phyloP scores from a whole-genome alignment of 2,329 filamentous ascomycete genomes.

The Gyromitra esculenta region DNA sequence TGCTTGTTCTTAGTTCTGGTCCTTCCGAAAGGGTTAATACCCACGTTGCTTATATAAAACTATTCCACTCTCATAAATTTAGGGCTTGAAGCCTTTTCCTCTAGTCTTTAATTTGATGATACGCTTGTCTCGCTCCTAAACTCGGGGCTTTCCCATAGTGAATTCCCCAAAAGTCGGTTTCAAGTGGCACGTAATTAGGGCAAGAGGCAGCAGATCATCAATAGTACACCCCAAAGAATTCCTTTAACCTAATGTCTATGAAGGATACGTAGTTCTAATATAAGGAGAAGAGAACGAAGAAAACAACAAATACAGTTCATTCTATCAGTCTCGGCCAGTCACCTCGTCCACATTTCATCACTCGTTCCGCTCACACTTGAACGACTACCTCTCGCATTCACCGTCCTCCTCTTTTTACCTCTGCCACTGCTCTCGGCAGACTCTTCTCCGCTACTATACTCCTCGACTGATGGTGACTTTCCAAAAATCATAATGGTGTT shows the following conservation, averaged over 20 bases:
- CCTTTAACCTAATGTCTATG: not conserved
- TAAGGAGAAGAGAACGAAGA: not conserved
- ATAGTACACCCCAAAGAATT: not conserved
- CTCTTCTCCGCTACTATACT: constrained; percentile 17
- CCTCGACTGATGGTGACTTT: not conserved
- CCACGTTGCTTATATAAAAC: not conserved
- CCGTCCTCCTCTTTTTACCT: constrained; percentile 11
- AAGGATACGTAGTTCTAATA: not conserved
- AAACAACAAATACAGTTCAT: not conserved
- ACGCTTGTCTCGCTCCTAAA: not conserved
- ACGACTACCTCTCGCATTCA: not conserved
- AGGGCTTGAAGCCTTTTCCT: not conserved
- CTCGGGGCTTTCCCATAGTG: not conserved
- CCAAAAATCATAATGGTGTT: constrained; percentile 12
- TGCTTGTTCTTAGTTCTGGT: not conserved
- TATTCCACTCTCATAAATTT: not conserved
- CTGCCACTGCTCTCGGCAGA: constrained; percentile 22
- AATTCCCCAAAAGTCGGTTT: not conserved
- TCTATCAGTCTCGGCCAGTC: not conserved
- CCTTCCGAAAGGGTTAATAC: not conserved
- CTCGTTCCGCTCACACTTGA: not conserved
- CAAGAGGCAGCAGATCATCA: not conserved
- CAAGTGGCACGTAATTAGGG: not conserved
- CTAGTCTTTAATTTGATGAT: not conserved
- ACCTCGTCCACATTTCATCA: constrained; percentile 9